phyloP scores from a whole-genome alignment of 2,329 filamentous ascomycete species.

The Blumeria hordei region DNA sequence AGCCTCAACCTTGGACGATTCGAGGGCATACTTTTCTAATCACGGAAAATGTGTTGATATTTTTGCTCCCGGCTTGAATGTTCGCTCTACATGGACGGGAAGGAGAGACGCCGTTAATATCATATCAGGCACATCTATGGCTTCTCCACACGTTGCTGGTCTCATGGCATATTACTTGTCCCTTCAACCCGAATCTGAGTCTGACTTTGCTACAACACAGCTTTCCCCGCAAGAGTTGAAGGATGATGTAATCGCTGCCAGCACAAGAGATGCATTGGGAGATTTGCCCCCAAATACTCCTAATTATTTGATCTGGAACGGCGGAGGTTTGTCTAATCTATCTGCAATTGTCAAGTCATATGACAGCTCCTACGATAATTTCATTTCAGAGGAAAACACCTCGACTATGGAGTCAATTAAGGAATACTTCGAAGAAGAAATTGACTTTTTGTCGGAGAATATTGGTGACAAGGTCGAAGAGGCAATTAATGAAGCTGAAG shows the following conservation, averaged over 20 bases:
- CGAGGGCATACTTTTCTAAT: constrained; percentile 99
- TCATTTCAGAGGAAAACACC: constrained; percentile 15
- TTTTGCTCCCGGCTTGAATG: constrained; percentile 92
- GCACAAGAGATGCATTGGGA: constrained; percentile 51
- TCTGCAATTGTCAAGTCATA: constrained; percentile 44
- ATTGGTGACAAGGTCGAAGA: constrained; percentile 28
- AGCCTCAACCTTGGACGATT: constrained; percentile 77
- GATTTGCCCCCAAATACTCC: constrained; percentile 70
- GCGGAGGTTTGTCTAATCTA: constrained; percentile 85
- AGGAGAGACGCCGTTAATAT: constrained; percentile 92
- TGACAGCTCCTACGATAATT: constrained; percentile 37
- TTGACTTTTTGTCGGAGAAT: constrained; percentile 25
- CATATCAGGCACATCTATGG: constrained; percentile 98
- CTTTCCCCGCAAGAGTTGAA: constrained; percentile 92
- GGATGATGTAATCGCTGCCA: constrained; percentile 61
- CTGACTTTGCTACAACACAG: constrained; percentile 67
- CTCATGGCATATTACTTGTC: constrained; percentile 95
- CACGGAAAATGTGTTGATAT: constrained; percentile 98
- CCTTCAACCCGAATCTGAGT: constrained; percentile 74
- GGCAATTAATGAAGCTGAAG: constrained; percentile 30
- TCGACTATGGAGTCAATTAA: constrained; percentile 22
- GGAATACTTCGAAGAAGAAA: constrained; percentile 23
- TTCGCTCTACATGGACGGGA: constrained; percentile 95
- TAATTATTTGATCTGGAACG: constrained; percentile 98
- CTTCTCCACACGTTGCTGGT: constrained; percentile 87